These are phyloP conservation scores for Mariannaea elegans DNA, from an alignment of 2,329 filamentous ascomycete genomes.

Conservation along the genomic window DNA sequence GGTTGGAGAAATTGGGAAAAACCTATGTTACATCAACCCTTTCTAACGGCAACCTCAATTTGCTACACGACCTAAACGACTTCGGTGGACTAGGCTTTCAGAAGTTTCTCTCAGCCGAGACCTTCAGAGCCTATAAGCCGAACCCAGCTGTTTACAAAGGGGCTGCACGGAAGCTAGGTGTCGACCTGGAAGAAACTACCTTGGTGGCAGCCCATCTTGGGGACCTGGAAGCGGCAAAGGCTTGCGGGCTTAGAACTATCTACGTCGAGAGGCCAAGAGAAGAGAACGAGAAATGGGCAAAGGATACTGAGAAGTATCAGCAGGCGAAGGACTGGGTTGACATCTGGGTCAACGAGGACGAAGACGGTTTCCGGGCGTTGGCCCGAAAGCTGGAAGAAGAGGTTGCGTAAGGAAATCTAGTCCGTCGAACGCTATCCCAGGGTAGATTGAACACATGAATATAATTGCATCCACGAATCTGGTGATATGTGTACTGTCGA, in stretches of 20 bases:
- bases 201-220: conserved; percentile 81
- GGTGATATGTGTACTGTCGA: background rate
- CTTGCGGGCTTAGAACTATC: conserved; percentile 72
- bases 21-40: conserved; percentile 70
- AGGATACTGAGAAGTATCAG: conserved; percentile 59
- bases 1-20: conserved; percentile 60
- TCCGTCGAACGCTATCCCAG: background rate
- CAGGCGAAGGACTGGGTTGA: conserved; percentile 57
- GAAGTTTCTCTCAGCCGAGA: conserved; percentile 71
- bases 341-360: conserved; percentile 47
- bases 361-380: conserved; percentile 45
- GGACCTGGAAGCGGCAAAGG: conserved; percentile 73
- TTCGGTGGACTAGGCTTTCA: conserved; percentile 70
- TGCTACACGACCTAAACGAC: conserved; percentile 71
- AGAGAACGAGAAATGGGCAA: conserved; percentile 73
- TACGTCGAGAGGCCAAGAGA: conserved; percentile 77
- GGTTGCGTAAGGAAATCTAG: conserved; percentile 2
- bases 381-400: conserved; percentile 39
- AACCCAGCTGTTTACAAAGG: conserved; percentile 73
- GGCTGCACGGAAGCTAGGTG: conserved; percentile 66
- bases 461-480: no score
- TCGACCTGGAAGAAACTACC: conserved; percentile 69
- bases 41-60: conserved; percentile 75
- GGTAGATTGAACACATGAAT: background rate
- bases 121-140: conserved; percentile 81